Evolutionary conservation across 2,329 filamentous ascomycete species (phyloP).

Genomic region (Talaromyces funiculosus): DNA sequence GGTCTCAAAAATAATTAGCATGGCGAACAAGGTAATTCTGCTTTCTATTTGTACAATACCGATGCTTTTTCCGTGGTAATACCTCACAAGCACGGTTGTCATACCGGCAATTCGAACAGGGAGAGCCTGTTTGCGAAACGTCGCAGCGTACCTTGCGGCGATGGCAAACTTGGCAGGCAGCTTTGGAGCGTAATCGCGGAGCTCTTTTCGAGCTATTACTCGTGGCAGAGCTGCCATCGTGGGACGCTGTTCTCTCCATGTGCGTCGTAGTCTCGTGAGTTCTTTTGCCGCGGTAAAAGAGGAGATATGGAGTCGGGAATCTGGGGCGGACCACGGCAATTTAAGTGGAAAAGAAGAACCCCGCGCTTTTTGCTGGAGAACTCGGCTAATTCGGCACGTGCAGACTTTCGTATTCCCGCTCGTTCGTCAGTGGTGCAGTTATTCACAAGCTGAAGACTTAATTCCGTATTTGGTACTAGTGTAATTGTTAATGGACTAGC

Average conservation of each 20-base stretch:
- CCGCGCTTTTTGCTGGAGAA: not conserved
- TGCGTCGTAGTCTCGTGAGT: no score
- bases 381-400: not conserved
- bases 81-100: conserved; percentile 22
- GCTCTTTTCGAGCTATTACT: not conserved
- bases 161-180: conserved; percentile 83
- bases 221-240: not conserved
- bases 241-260: not conserved
- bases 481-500: not conserved
- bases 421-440: no score
- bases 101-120: conserved; percentile 75
- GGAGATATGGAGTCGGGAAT: not conserved
- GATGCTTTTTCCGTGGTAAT: not conserved
- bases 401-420: not conserved
- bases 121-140: conserved; percentile 76
- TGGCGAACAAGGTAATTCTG: not conserved
- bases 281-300: not conserved
- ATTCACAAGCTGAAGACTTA: not conserved
- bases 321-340: not conserved
- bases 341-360: not conserved
- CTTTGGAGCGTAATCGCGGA: conserved; percentile 27
- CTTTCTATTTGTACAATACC: not conserved
- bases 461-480: not conserved
- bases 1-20: not conserved
- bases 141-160: conserved; percentile 89